These are phyloP conservation scores for Komagataella pastoris DNA, from an alignment of 805 yeast genomes.

Conservation along the genomic window DNA sequence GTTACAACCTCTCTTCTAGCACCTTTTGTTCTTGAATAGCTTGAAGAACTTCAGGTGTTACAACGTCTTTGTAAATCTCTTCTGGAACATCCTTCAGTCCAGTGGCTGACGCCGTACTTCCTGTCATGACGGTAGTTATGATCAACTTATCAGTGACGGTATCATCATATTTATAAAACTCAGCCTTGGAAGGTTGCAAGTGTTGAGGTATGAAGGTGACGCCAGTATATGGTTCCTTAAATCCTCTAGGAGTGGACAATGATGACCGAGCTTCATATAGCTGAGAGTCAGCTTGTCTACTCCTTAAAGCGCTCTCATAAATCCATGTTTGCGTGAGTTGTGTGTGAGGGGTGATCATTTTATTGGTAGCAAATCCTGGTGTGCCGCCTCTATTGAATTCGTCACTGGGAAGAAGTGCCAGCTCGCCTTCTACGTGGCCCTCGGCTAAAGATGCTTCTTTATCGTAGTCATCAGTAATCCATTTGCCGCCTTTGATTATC, in stretches of 20 bases:
- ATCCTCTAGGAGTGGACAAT: conserved; percentile 35
- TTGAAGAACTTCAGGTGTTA: conserved; percentile 38
- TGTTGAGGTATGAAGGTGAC: conserved; percentile 54
- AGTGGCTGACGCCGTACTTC: conserved; percentile 25
- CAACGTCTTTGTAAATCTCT: conserved; percentile 43
- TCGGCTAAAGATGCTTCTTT: conserved; percentile 42
- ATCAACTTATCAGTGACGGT: conserved; percentile 19
- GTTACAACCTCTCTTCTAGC: conserved; percentile 21
- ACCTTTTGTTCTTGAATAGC: conserved; percentile 54
- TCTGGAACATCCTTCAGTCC: conserved; percentile 51
- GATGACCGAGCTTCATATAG: conserved; percentile 44
- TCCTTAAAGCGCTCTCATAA: conserved; percentile 69
- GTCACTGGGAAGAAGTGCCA: conserved; percentile 52
- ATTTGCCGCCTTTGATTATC: conserved; percentile 66
- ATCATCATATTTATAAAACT: conserved; percentile 14
- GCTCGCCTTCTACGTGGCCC: conserved; percentile 59
- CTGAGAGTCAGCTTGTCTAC: conserved; percentile 55
- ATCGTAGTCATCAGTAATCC: conserved; percentile 81
- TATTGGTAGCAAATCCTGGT: neutral
- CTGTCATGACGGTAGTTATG: conserved; percentile 34
- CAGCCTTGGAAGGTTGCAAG: conserved; percentile 55
- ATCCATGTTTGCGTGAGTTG: conserved; percentile 53
- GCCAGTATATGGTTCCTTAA: conserved; percentile 77
- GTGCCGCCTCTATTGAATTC: conserved; percentile 17
- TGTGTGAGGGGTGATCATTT: conserved; percentile 18